Evolutionary conservation across 371 early-diverging fungal species (phyloP).

Genomic region (Mucor velutinosus): DNA sequence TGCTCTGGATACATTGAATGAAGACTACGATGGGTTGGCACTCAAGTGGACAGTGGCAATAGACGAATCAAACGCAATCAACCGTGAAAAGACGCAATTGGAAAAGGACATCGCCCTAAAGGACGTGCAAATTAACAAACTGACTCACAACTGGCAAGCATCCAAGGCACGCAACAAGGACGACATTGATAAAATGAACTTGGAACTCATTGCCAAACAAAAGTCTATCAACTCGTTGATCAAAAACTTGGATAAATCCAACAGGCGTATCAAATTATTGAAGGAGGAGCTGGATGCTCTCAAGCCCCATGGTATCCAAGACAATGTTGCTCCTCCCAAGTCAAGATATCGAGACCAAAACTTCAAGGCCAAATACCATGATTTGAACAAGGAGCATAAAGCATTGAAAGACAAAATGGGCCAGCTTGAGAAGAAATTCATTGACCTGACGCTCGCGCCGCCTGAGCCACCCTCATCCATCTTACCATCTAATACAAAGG

Average conservation of each 20-base stretch:
- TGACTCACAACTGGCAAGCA: not conserved
- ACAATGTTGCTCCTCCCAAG: not conserved
- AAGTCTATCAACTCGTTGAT: not conserved
- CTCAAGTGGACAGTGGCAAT: not conserved
- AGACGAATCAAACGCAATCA: not conserved
- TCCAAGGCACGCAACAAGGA: not conserved
- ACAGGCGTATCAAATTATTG: not conserved
- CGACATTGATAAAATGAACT: not conserved
- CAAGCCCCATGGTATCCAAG: not conserved
- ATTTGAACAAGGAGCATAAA: not conserved
- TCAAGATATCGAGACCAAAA: not conserved
- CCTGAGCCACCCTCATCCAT: not conserved
- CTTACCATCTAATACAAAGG: not conserved
- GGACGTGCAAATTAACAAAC: not conserved
- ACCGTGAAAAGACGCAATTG: not conserved
- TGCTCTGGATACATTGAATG: not conserved
- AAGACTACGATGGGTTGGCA: not conserved
- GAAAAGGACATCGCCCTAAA: not conserved
- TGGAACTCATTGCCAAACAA: not conserved
- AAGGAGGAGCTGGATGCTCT: not conserved
- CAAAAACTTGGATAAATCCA: not conserved
- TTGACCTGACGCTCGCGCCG: not conserved
- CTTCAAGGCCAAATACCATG: not conserved
- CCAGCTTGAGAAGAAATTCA: not conserved
- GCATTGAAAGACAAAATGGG: not conserved